Conservation (phyloP, 2,329 filamentous ascomycete species). For the Cladophialophora psammophila region DNA sequence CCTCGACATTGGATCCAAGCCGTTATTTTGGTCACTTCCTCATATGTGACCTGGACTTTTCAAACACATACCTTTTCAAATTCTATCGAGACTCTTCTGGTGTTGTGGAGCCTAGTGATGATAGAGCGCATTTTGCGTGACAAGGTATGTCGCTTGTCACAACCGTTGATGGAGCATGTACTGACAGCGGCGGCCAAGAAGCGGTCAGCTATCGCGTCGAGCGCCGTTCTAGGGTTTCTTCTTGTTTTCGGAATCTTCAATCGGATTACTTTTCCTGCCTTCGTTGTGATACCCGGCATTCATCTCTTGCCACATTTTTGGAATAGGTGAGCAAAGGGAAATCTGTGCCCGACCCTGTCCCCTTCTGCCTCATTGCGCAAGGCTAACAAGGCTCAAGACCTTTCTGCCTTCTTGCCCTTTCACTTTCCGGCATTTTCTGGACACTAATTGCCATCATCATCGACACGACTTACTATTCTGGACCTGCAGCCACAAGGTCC, state of each 20-base stretch:
- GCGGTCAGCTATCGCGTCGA: conserved; percentile 77
- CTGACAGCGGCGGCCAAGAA: conserved; percentile 58
- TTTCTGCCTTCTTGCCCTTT: conserved; percentile 67
- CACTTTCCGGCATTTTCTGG: conserved; percentile 71
- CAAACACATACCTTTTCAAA: conserved; percentile 99
- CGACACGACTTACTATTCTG: conserved; percentile 82
- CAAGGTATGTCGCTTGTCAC: conserved; percentile 64
- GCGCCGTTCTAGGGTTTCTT: conserved; percentile 79
- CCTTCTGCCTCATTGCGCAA: not conserved
- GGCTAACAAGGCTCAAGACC: conserved; percentile 52
- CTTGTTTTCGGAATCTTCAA: conserved; percentile 91
- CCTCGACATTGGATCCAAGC: conserved; percentile 75
- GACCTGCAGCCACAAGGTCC: conserved; percentile 47
- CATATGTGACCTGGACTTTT: conserved; percentile 98
- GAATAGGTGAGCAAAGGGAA: conserved; percentile 80
- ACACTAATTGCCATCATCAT: conserved; percentile 75
- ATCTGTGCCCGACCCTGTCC: conserved; percentile 43
- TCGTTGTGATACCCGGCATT: conserved; percentile 82
- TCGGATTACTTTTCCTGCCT: conserved; percentile 95
- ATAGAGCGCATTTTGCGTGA: conserved; percentile 84
- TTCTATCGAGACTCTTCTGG: conserved; percentile 89
- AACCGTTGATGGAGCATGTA: not conserved
- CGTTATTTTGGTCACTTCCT: conserved; percentile 86
- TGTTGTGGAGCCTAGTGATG: conserved; percentile 91
- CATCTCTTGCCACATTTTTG: conserved; percentile 84